Conservation (phyloP, 805 yeast species). For the Priceomyces carsonii region DNA sequence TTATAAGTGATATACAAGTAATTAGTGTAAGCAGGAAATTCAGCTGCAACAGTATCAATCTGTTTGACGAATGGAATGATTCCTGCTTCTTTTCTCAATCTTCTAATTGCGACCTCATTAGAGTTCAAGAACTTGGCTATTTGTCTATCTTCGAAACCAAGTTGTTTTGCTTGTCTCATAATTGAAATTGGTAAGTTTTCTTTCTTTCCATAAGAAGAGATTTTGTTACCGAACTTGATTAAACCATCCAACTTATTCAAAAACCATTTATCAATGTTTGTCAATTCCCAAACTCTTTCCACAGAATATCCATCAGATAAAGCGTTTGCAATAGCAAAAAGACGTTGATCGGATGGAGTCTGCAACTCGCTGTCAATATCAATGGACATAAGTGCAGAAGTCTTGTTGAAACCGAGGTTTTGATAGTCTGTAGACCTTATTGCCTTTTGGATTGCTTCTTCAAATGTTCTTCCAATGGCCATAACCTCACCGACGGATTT, state of each 20-base stretch:
- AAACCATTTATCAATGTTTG: slow-evolving; percentile 96
- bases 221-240: slow-evolving; percentile 66
- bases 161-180: slow-evolving; percentile 87
- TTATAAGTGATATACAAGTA: slow-evolving; percentile 93
- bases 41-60: slow-evolving; percentile 98
- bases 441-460: slow-evolving; percentile 97
- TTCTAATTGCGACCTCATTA: slow-evolving; percentile 89
- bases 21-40: slow-evolving; percentile 95
- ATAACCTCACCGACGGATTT: slow-evolving; percentile 99
- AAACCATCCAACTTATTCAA: slow-evolving; percentile 79
- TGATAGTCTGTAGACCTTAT: slow-evolving; percentile 95
- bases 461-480: slow-evolving; percentile 96
- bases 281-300: slow-evolving; percentile 86
- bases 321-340: slow-evolving; percentile 96
- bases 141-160: slow-evolving; percentile 96
- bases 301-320: slow-evolving; percentile 85
- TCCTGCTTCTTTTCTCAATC: slow-evolving; percentile 83
- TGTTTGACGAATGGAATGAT: slow-evolving; percentile 92
- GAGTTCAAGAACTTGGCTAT: slow-evolving; percentile 86
- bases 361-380: slow-evolving; percentile 92
- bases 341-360: slow-evolving; percentile 96
- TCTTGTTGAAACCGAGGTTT: slow-evolving; percentile 88
- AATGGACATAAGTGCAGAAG: slow-evolving; percentile 82
- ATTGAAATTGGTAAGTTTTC: slow-evolving; percentile 62
- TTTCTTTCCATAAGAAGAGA: slow-evolving; percentile 55